Conservation (phyloP, 257 asterid species). For the Fraxinus excelsior region DNA sequence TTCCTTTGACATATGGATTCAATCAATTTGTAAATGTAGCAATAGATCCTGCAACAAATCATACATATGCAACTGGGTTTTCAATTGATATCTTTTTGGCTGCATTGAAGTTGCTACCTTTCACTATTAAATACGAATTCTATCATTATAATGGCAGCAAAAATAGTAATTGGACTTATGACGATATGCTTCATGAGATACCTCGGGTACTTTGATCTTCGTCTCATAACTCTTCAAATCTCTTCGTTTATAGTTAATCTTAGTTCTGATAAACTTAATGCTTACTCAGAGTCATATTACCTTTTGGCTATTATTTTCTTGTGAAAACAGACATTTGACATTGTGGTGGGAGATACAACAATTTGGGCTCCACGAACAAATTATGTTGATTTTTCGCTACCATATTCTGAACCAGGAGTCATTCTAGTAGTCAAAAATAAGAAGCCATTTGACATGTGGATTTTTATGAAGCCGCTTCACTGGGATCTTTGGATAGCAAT, state of each 20-base stretch:
- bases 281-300: neutral
- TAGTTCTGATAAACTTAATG: neutral
- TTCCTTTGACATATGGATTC: constrained; percentile 54
- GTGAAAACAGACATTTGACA: constrained; percentile 36
- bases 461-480: constrained; percentile 42
- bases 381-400: constrained; percentile 50
- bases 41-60: constrained; percentile 24
- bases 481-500: constrained; percentile 59
- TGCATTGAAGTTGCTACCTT: constrained; percentile 31
- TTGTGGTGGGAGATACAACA: constrained; percentile 63
- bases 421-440: constrained; percentile 43
- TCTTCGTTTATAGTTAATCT: neutral
- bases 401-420: constrained; percentile 62
- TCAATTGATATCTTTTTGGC: constrained; percentile 57
- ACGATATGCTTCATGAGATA: constrained; percentile 37
- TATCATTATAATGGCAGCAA: neutral
- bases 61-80: constrained; percentile 41
- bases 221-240: neutral
- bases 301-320: neutral
- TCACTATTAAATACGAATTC: constrained; percentile 16
- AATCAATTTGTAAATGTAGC: constrained; percentile 43
- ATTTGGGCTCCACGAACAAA: constrained; percentile 50
- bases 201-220: constrained; percentile 35
- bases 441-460: constrained; percentile 56
- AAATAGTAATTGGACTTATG: constrained; percentile 22